Evolutionary conservation across 2,329 filamentous ascomycete species (phyloP).

Genomic region (Diplodia sapinea): DNA sequence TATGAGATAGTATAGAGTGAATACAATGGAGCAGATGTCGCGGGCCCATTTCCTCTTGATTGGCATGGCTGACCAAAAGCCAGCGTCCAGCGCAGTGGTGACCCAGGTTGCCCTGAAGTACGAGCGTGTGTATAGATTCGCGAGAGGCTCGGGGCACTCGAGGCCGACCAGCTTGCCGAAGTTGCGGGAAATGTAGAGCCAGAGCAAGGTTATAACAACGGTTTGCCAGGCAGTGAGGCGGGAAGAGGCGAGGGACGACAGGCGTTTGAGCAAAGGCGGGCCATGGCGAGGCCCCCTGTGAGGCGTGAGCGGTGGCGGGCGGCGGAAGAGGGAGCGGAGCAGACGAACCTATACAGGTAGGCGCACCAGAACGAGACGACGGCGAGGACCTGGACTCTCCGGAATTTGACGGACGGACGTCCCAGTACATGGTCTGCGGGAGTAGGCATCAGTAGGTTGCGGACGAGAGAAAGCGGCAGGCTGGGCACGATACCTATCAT

Average conservation of each 20-base stretch:
- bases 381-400: conserved; percentile 88
- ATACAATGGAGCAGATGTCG: conserved; percentile 81
- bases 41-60: conserved; percentile 80
- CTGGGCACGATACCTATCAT: conserved; percentile 40
- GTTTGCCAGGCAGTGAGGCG: conserved; percentile 88
- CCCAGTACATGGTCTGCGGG: conserved; percentile 83
- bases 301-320: conserved; percentile 34
- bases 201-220: conserved; percentile 83
- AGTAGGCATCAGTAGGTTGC: conserved; percentile 19
- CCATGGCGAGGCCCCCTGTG: conserved; percentile 83
- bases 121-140: conserved; percentile 88
- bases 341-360: conserved; percentile 74
- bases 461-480: not conserved
- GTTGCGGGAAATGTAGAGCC: conserved; percentile 89
- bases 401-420: conserved; percentile 86
- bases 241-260: conserved; percentile 74
- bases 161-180: conserved; percentile 91
- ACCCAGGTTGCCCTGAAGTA: conserved; percentile 98
- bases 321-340: not conserved
- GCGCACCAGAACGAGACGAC: conserved; percentile 91
- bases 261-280: conserved; percentile 72
- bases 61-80: conserved; percentile 98
- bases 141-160: conserved; percentile 89
- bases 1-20: conserved; percentile 88
- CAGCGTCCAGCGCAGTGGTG: conserved; percentile 89